Percentiles rank a stretch among this genome's conserved stretches.
Conservation (phyloP, 2,329 filamentous ascomycete genomes). For the Akanthomyces dipterigenus region DNA sequence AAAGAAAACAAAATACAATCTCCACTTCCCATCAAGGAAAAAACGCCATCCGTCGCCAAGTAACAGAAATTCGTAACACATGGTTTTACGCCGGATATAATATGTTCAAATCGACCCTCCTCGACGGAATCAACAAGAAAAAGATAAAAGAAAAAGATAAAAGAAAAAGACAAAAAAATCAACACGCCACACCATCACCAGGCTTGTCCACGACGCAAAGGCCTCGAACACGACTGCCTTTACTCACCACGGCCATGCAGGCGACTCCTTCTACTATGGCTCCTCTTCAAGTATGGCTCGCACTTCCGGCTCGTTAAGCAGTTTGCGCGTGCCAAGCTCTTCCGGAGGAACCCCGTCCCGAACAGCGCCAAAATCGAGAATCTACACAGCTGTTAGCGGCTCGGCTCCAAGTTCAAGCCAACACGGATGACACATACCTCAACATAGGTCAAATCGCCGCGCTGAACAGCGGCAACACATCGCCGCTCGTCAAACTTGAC, state of each 20-base stretch:
- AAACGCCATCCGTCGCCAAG: neutral
- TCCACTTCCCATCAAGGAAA: neutral
- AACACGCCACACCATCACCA: too few relatives aligned
- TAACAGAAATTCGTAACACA: neutral
- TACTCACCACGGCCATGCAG: neutral
- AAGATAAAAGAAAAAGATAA: neutral
- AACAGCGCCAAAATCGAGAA: constrained; percentile 92
- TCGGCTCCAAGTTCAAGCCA: too few relatives aligned
- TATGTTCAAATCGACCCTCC: neutral
- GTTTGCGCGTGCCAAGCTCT: constrained; percentile 71
- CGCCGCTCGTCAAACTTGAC: constrained; percentile 94
- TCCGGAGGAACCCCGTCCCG: constrained; percentile 76
- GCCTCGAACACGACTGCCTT: too few relatives aligned
- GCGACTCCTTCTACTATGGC: constrained; percentile 13
- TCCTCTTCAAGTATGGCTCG: constrained; percentile 44
- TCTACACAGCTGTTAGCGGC: constrained; percentile 48
- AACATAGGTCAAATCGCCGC: constrained; percentile 87
- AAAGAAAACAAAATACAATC: neutral
- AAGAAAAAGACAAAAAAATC: neutral
- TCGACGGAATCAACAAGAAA: neutral
- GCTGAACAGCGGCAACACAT: constrained; percentile 93
- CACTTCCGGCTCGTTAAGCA: constrained; percentile 53
- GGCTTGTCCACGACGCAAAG: too few relatives aligned
- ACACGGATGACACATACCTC: constrained; percentile 60
- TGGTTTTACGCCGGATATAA: neutral